Percentiles rank a stretch among this genome's conserved stretches.
Conservation (phyloP, 1,139 yeast species). For the Taiozyma sp. region DNA sequence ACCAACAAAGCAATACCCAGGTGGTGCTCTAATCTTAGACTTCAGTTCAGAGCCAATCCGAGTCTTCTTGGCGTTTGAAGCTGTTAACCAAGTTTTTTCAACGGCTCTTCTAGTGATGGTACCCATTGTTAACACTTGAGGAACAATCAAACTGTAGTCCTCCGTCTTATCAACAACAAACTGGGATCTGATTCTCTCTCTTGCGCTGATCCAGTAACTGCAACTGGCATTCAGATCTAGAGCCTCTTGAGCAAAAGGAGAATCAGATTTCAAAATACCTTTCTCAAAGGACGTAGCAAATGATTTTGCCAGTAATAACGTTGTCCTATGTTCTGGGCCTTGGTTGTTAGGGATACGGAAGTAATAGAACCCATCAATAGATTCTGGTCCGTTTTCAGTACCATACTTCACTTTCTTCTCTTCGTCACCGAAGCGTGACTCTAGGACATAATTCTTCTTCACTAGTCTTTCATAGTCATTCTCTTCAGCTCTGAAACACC, state of each 20-base stretch:
- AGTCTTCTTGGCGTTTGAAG: conserved; percentile 83
- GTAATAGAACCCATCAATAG: conserved; percentile 18
- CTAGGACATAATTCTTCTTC: conserved; percentile 44
- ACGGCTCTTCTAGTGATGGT: conserved; percentile 96
- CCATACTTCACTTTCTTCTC: conserved; percentile 8
- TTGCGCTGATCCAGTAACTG: conserved; percentile 89
- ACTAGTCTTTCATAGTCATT: conserved; percentile 36
- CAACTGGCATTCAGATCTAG: conserved; percentile 71
- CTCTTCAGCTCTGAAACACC: conserved; percentile 72
- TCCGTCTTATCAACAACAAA: conserved; percentile 62
- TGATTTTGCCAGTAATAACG: conserved; percentile 75
- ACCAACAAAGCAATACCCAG: conserved; percentile 89
- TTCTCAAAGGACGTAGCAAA: conserved; percentile 71
- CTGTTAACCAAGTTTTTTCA: conserved; percentile 96
- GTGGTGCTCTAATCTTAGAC: conserved; percentile 81
- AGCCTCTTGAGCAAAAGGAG: conserved; percentile 72
- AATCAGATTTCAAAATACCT: conserved; percentile 68
- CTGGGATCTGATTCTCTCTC: conserved; percentile 80
- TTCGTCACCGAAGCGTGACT: conserved; percentile 24
- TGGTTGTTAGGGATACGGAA: conserved; percentile 90
- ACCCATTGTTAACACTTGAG: conserved; percentile 88
- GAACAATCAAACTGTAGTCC: conserved; percentile 54
- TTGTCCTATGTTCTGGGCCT: conserved; percentile 72
- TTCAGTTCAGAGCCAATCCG: conserved; percentile 93
- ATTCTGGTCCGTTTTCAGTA: conserved; percentile 5